Base-by-base conservation (phyloP, 345 rosid species). In the Erysimum cheiranthoides region DNA sequence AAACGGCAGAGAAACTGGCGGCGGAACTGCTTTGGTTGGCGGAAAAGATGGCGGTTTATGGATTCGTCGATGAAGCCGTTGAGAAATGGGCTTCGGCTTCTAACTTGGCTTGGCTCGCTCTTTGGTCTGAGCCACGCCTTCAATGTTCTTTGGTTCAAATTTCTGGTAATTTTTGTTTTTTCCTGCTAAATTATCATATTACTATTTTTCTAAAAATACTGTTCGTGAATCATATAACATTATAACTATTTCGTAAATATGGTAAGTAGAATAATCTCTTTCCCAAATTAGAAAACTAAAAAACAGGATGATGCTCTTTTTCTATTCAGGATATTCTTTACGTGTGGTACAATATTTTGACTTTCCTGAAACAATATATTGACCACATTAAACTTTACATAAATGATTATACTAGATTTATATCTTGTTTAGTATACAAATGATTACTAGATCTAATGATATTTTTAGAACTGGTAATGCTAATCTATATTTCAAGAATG, bases 11-110 rank as follows among this genome's bases (percentile, higher is more conserved):
- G 85, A 93, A 91, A 68, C 78, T 89, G 49, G 97, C 97, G 42
- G 93, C 94, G 11, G 98, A 93, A 82, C 66, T 93, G 74, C 82
- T 89, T 36, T 93, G 98, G 98, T 71, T 93, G 82, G 83, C 85
- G 38, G 86, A 88, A 86, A 91, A 91, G 65, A 43, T 93, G 88
- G 79, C 68, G 47, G 86, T 36, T 58, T 91, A 87, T 67, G 94
- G 93, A 28, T 87, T 82, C 28, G 91, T 53, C 18, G 89, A 89
- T 67, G 97, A 91, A 51, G 97, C 98, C 11, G 87, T 91, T 38
- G 78, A 76, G 67, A 84, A 68, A 76, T 93, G 98, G 98, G 94
- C 96, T 27, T 86, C 84, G 71, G 96, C 98, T 80, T 87, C 93
- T 0, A 84, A 87, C 31, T 35, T 91, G 81, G 96, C 85, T 63